Evolutionary conservation across 2,329 filamentous ascomycete genomes (phyloP).

Genomic region (Pseudogymnoascus sp.): DNA sequence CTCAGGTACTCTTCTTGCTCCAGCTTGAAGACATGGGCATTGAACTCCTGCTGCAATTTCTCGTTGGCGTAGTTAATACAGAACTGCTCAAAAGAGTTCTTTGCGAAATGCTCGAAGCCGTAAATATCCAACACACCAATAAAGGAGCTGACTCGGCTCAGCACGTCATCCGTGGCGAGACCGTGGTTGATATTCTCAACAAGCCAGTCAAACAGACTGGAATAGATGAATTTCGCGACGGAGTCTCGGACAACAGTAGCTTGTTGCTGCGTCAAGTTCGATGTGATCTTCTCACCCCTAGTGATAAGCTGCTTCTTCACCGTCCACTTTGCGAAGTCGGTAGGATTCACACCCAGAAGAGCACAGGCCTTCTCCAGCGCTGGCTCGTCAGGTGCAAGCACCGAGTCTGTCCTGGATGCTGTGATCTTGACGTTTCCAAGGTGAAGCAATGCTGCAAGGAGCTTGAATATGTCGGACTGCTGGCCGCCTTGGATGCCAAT

Average conservation of each 20-base stretch:
- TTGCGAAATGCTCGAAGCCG: constrained; percentile 97
- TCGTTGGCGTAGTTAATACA: constrained; percentile 99
- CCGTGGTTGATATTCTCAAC: constrained; percentile 94
- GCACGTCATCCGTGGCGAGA: constrained; percentile 78
- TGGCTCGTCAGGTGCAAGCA: constrained; percentile 71
- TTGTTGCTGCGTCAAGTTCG: constrained; percentile 87
- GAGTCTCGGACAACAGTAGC: constrained; percentile 92
- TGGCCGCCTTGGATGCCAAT: constrained; percentile 71
- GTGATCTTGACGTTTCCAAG: constrained; percentile 96
- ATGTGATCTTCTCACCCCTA: constrained; percentile 93
- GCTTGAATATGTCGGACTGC: constrained; percentile 78
- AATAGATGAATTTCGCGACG: constrained; percentile 98
- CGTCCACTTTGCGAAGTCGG: constrained; percentile 92
- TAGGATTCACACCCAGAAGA: constrained; percentile 78
- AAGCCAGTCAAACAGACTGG: constrained; percentile 95
- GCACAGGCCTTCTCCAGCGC: constrained; percentile 71
- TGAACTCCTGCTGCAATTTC: constrained; percentile 98
- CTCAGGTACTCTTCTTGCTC: constrained; percentile 96
- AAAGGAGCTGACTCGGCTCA: constrained; percentile 76
- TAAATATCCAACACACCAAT: constrained; percentile 99
- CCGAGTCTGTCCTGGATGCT: constrained; percentile 79
- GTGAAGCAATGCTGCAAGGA: constrained; percentile 85
- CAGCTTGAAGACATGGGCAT: constrained; percentile 97
- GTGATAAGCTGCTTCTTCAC: constrained; percentile 98
- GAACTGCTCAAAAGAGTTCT: constrained; percentile 99